phyloP scores from a whole-genome alignment of 441 rosid species.

The Mallotus repandus region DNA sequence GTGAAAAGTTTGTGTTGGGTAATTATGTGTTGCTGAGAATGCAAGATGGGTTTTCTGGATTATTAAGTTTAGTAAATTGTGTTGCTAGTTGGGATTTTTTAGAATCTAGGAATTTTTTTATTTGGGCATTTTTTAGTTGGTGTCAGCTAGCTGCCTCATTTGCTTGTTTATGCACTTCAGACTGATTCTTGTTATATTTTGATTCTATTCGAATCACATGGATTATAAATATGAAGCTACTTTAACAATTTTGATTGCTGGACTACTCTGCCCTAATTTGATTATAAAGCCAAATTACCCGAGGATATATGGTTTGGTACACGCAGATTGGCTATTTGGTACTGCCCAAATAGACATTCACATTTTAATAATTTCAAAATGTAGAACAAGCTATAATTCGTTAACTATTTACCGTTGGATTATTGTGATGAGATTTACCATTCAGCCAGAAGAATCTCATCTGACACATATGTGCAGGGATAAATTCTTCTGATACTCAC shows the following conservation, averaged over 20 bases:
- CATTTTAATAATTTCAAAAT: not conserved
- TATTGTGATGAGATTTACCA: not conserved
- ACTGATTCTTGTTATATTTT: not conserved
- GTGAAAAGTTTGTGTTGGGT: not conserved
- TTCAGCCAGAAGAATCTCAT: not conserved
- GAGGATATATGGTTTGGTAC: too few species aligned
- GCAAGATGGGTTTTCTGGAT: not conserved
- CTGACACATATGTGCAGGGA: slow-evolving; percentile 54
- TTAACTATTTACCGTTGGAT: not conserved
- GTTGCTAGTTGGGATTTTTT: not conserved
- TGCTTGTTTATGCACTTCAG: slow-evolving; percentile 1
- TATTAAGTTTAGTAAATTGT: not conserved
- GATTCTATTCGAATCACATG: too few species aligned
- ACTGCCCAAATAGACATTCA: not conserved
- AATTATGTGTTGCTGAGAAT: too few species aligned
- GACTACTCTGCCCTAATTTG: too few species aligned
- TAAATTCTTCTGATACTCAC: slow-evolving; percentile 55
- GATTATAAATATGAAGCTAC: too few species aligned
- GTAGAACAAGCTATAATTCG: not conserved
- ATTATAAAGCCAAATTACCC: too few species aligned
- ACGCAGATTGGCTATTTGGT: not conserved
- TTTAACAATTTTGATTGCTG: too few species aligned
- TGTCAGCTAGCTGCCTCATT: not conserved
- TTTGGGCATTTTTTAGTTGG: not conserved
- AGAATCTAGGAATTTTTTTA: not conserved